These are phyloP conservation scores for Solanum stenotomum DNA, from an alignment of 257 asterid species.

Conservation along the genomic window DNA sequence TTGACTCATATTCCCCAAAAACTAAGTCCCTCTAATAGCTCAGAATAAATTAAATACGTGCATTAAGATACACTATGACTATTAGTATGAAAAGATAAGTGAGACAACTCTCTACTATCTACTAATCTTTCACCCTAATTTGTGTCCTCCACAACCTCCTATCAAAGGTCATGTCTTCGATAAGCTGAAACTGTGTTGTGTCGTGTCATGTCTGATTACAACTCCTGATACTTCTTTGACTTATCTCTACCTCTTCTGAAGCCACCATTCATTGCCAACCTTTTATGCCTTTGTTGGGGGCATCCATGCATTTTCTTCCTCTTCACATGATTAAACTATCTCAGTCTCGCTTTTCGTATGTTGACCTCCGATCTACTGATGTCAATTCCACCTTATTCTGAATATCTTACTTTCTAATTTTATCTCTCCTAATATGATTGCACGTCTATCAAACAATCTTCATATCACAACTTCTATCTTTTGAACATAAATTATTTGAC, in stretches of 20 bases:
- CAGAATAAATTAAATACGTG: too few relatives aligned
- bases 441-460: not conserved
- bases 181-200: not conserved
- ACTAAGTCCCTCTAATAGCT: too few relatives aligned
- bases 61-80: not conserved
- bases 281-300: not conserved
- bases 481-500: not conserved
- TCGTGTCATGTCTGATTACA: not conserved
- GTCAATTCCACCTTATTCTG: not conserved
- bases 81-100: not conserved
- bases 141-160: not conserved
- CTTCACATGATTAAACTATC: not conserved
- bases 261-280: not conserved
- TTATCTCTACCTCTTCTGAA: not conserved
- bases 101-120: not conserved
- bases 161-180: not conserved
- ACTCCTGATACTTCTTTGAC: not conserved
- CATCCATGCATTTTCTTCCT: not conserved
- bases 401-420: not conserved
- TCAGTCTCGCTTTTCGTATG: not conserved
- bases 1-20: not conserved
- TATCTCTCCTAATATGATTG: not conserved
- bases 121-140: not conserved
- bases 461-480: not conserved
- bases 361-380: not conserved